Base-by-base conservation (phyloP, 352 stramenopile genomes). In the Plasmopara muralis region DNA sequence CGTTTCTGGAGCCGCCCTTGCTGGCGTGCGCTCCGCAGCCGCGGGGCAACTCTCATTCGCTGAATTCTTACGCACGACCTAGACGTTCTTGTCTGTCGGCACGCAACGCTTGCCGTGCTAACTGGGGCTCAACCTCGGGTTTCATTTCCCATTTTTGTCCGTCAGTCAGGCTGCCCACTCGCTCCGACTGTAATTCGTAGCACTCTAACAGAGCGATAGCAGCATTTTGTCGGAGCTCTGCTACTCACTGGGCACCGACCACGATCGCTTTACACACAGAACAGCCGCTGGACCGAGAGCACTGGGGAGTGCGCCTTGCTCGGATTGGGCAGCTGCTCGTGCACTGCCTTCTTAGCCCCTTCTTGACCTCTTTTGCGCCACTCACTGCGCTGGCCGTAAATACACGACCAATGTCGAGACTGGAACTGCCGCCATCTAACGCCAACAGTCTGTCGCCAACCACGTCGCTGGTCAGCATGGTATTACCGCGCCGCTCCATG, bases 281-380 rank as follows among this genome's bases (percentile, higher is more conserved):
- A 29, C 33, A 55, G 38, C 45, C 54, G 51, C 44, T 35, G 37
- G 18, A 43, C 43, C 51, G 51, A 57, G 49, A 61, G 58, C 63
- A 55, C 41, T 74, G 66, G 66, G 59, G 62, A 40, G 58, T 55
- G 52, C 59, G 62, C 38, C 66, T 74, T 40, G 66, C 62, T 52
- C 62, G 62, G 35, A 53, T 74, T 35, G 60, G 61, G n/a, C 55
- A 64, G 38, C 44, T 67, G 53, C 53, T 71, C 31, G 58, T 62
- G 34, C 39, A 68, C 29, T 64, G 63, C 47, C 47, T 74, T 8
- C 39, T 74, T 50, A 61, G 58, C 50, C 59, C 57, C 38, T 69
- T 74, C 48, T 35, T 69, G 38, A 38, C 39, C 34, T 33, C 51
- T 5, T 42, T 57, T 12, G 10, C 52, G 29, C 25, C 50, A 35